phyloP scores from a whole-genome alignment of 331 rosid genomes.

The Pyracantha coccinea region DNA sequence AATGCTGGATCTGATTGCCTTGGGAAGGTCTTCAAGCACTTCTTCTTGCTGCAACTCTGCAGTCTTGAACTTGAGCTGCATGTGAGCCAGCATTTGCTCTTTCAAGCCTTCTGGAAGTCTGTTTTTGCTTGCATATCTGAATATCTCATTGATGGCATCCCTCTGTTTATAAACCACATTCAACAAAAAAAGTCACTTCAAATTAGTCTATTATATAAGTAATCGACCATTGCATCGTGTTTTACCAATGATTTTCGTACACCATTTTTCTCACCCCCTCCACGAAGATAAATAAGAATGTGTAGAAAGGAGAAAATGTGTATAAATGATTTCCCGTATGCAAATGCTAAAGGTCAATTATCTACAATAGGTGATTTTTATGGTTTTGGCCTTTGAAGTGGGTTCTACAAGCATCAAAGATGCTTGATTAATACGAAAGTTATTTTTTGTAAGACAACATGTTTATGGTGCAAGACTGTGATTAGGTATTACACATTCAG shows the following conservation, averaged over 20 bases:
- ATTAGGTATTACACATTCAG: neutral
- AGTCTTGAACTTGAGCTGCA: conserved; percentile 79
- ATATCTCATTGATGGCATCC: conserved; percentile 58
- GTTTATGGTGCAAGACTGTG: neutral
- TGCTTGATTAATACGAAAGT: neutral
- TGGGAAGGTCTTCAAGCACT: conserved; percentile 62
- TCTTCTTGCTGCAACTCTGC: conserved; percentile 77
- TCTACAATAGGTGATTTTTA: neutral
- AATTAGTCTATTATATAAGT: too few species aligned
- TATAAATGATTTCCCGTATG: neutral
- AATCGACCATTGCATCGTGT: neutral
- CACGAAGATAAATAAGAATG: neutral
- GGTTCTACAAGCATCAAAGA: neutral
- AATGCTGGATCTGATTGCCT: conserved; percentile 69
- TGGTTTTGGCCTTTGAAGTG: neutral
- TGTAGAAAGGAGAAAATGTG: neutral
- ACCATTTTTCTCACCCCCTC: neutral
- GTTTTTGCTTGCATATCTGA: conserved; percentile 65
- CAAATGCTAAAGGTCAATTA: neutral
- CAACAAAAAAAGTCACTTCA: neutral
- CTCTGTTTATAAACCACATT: conserved; percentile 36
- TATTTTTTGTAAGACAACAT: neutral
- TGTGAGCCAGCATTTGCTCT: conserved; percentile 77
- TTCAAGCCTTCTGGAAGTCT: conserved; percentile 75
- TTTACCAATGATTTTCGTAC: too few species aligned